Percentiles rank a stretch among this genome's conserved stretches.
Conservation (phyloP, 2,329 filamentous ascomycete species). For the Pyricularia sp. region DNA sequence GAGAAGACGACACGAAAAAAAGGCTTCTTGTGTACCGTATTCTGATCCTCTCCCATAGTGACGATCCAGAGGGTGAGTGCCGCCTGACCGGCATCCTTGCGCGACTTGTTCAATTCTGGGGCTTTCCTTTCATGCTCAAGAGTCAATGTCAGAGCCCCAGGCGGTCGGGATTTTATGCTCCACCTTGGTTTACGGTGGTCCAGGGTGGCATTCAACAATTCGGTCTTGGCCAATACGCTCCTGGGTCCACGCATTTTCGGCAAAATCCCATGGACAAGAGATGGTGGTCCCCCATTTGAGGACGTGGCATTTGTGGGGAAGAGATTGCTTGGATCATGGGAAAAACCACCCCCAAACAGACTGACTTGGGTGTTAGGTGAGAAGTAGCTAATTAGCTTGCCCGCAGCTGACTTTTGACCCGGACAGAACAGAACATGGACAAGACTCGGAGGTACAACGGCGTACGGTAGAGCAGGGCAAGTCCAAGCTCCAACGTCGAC, state of each 20-base stretch:
- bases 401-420: background rate
- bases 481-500: background rate
- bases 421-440: background rate
- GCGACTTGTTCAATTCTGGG: background rate
- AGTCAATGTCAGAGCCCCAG: background rate
- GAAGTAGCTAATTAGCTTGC: background rate
- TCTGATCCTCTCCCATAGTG: background rate
- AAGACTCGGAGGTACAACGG: background rate
- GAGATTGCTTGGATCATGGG: background rate
- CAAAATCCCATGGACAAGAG: background rate
- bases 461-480: background rate
- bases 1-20: background rate
- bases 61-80: background rate
- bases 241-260: background rate
- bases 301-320: background rate
- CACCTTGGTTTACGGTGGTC: background rate
- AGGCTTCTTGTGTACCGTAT: background rate
- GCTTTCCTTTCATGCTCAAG: background rate
- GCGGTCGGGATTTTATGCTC: background rate
- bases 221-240: background rate
- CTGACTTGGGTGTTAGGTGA: too few species aligned
- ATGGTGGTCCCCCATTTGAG: background rate
- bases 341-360: background rate
- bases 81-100: background rate
- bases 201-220: background rate